Conservation (phyloP, 257 asterid species). For the Jasminum sambac region DNA sequence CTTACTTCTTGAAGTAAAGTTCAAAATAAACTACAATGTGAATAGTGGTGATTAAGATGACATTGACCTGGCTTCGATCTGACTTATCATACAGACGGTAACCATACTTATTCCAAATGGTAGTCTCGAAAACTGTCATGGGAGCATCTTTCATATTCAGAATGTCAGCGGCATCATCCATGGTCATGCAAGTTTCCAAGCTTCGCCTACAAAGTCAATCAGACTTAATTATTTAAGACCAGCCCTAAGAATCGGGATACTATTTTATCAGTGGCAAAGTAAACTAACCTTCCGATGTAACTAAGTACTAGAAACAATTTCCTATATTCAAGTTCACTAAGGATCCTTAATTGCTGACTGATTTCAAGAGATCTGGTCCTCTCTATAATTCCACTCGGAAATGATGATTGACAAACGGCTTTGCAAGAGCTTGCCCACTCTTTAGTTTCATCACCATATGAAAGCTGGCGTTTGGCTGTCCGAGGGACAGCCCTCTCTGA, state of each 20-base stretch:
- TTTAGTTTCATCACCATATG: conserved; percentile 35
- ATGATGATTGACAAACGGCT: conserved; percentile 9
- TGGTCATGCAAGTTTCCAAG: conserved; percentile 48
- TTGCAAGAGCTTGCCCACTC: conserved; percentile 17
- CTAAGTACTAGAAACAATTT: conserved; percentile 61
- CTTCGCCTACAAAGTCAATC: conserved; percentile 39
- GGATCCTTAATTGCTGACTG: conserved; percentile 41
- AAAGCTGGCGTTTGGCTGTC: conserved; percentile 24
- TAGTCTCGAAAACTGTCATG: conserved; percentile 53
- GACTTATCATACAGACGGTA: conserved; percentile 16
- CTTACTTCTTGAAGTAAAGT: neutral
- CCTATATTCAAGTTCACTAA: conserved; percentile 52
- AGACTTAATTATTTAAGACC: conserved; percentile 5
- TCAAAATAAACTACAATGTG: conserved; percentile 3
- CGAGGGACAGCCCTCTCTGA: conserved; percentile 17
- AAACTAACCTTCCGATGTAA: conserved; percentile 63
- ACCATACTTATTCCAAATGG: conserved; percentile 57
- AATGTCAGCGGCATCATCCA: conserved; percentile 46
- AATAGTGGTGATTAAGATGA: conserved; percentile 6
- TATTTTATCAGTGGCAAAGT: conserved; percentile 1
- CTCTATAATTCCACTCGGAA: conserved; percentile 21
- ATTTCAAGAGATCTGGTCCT: conserved; percentile 6
- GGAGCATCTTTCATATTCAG: conserved; percentile 34
- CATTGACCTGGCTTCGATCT: conserved; percentile 53
- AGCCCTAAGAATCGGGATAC: conserved; percentile 5